Conservation (phyloP, 306 rosid genomes). For the Quercus gilva region DNA sequence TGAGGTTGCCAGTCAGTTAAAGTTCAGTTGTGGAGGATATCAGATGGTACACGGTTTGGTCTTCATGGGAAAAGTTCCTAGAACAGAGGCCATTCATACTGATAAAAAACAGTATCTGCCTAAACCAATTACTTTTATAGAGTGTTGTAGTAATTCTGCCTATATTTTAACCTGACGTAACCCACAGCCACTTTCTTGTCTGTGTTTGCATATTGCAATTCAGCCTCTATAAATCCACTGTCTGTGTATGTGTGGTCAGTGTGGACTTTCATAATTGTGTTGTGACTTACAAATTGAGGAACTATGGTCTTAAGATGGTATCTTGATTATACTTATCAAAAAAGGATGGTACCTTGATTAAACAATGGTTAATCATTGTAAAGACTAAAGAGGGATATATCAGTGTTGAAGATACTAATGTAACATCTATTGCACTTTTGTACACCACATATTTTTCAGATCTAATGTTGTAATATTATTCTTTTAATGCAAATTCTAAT, state of each 20-base stretch:
- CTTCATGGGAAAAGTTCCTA: too few species aligned
- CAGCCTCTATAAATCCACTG: background rate
- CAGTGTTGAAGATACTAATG: background rate
- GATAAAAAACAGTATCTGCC: background rate
- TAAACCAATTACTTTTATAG: background rate
- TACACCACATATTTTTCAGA: background rate
- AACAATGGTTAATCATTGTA: background rate
- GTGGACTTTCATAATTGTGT: background rate
- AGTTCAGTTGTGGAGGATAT: too few species aligned
- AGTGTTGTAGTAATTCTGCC: background rate
- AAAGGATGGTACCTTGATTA: background rate
- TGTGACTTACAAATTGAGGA: background rate
- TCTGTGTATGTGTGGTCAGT: background rate
- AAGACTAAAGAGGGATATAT: background rate
- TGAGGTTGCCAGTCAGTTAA: too few species aligned
- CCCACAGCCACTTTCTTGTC: background rate
- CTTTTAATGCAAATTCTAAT: background rate
- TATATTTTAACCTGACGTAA: background rate
- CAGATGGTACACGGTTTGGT: too few species aligned
- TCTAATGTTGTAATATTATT: background rate
- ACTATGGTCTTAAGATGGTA: background rate
- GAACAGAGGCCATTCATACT: background rate
- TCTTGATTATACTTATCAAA: background rate
- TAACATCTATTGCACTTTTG: background rate
- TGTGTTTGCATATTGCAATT: background rate